Evolutionary conservation across 2,329 filamentous ascomycete species (phyloP).

Genomic region (Xylariaceae sp.): DNA sequence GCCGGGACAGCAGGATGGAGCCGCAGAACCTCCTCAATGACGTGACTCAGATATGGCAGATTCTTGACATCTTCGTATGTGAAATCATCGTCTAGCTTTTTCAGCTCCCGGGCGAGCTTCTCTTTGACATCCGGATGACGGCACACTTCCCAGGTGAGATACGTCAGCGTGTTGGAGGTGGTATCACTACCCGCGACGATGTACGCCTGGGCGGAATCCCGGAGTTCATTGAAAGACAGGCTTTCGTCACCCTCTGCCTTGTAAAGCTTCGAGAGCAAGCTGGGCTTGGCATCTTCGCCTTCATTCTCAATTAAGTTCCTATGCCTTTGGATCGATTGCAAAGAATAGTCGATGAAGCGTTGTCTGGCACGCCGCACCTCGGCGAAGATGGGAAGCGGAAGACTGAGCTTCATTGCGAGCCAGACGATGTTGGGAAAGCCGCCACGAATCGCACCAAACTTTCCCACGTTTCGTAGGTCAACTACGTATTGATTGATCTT

Average conservation of each 20-base stretch:
- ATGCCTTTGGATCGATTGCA: slow-evolving; percentile 20
- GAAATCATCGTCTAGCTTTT: slow-evolving; percentile 20
- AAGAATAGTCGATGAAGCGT: slow-evolving; percentile 15
- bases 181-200: slow-evolving; percentile 51
- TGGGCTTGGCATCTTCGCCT: slow-evolving; percentile 20
- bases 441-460: slow-evolving; percentile 17
- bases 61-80: slow-evolving; percentile 26
- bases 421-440: slow-evolving; percentile 27
- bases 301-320: slow-evolving; percentile 12
- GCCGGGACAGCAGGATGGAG: slow-evolving; percentile 29
- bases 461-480: slow-evolving; percentile 30
- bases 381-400: slow-evolving; percentile 26
- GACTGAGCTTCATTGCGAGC: slow-evolving; percentile 8
- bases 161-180: slow-evolving; percentile 45
- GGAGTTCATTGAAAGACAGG: slow-evolving; percentile 12
- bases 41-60: slow-evolving; percentile 29
- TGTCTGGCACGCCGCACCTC: slow-evolving; percentile 1
- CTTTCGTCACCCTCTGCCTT: slow-evolving; percentile 18
- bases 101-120: slow-evolving; percentile 14
- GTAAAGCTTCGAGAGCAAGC: slow-evolving; percentile 35
- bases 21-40: slow-evolving; percentile 27
- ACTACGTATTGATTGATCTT: slow-evolving; percentile 38
- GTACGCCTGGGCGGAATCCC: slow-evolving; percentile 24
- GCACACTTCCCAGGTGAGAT: slow-evolving; percentile 38
- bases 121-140: slow-evolving; percentile 24